These are phyloP conservation scores for Gossypium davidsonii DNA, from an alignment of 441 rosid genomes.

Conservation along the genomic window DNA sequence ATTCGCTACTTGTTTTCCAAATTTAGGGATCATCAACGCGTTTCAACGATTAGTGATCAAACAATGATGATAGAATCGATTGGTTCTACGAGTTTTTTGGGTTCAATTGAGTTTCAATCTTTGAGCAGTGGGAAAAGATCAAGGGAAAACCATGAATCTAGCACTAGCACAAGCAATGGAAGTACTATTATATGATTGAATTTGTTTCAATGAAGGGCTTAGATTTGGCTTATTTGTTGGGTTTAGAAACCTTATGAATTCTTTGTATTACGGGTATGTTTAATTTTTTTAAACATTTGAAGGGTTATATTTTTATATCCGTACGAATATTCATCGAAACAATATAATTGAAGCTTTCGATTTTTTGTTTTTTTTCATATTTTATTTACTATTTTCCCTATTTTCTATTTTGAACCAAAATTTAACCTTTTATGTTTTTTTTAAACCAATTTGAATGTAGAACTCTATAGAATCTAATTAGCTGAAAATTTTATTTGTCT, in stretches of 20 bases:
- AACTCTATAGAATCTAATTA: too few relatives aligned
- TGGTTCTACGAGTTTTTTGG: conserved; percentile 12
- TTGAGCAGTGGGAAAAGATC: conserved; percentile 14
- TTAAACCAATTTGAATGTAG: too few relatives aligned
- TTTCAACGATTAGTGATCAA: conserved; percentile 11
- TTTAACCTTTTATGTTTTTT: too few relatives aligned
- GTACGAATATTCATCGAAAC: too few relatives aligned
- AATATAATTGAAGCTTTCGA: too few relatives aligned
- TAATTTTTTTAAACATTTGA: too few relatives aligned
- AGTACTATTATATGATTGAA: background rate
- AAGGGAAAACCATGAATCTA: conserved; percentile 15
- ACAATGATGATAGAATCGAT: conserved; percentile 7
- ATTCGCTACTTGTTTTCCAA: conserved; percentile 46
- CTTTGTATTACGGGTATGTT: too few relatives aligned
- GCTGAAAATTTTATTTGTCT: too few relatives aligned
- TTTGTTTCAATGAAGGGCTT: background rate
- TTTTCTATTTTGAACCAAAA: too few relatives aligned
- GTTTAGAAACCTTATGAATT: background rate
- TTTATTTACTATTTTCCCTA: too few relatives aligned
- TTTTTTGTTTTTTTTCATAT: too few relatives aligned
- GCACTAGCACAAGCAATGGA: background rate
- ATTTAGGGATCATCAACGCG: conserved; percentile 34
- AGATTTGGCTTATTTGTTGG: background rate
- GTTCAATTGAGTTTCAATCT: conserved; percentile 19
- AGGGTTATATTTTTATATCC: too few relatives aligned